phyloP scores from a whole-genome alignment of 1,139 yeast species.

The Pichia sp. region DNA sequence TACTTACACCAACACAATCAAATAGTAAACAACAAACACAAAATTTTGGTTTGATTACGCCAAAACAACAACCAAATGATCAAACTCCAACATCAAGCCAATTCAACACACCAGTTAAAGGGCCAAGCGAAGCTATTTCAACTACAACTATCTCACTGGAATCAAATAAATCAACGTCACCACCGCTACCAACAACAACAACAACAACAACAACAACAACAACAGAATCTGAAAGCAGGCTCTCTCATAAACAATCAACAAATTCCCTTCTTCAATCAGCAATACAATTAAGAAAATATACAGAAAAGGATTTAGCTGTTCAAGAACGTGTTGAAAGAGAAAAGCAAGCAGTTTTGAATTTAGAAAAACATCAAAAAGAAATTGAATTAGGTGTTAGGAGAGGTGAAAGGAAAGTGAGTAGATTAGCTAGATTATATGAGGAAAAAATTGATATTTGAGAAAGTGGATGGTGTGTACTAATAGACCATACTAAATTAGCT shows the following conservation, averaged over 20 bases:
- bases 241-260: not conserved
- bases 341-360: conserved; percentile 6
- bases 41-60: not conserved
- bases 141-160: too few relatives aligned
- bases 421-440: conserved; percentile 45
- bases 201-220: not conserved
- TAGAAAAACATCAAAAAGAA: conserved; percentile 14
- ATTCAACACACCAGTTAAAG: not conserved
- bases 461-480: not conserved
- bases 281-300: conserved; percentile 22
- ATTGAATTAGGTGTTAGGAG: conserved; percentile 14
- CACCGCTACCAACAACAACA: not conserved
- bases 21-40: not conserved
- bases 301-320: conserved; percentile 26
- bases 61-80: conserved; percentile 6
- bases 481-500: too few relatives aligned
- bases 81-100: not conserved
- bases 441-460: conserved; percentile 31
- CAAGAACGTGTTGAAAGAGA: conserved; percentile 19
- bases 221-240: not conserved
- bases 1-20: not conserved
- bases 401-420: conserved; percentile 43
- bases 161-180: not conserved
- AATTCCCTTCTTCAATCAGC: conserved; percentile 4
- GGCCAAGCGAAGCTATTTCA: too few relatives aligned